Evolutionary conservation across 139 green algal genomes (phyloP).

Genomic region (Micromonas commoda): DNA sequence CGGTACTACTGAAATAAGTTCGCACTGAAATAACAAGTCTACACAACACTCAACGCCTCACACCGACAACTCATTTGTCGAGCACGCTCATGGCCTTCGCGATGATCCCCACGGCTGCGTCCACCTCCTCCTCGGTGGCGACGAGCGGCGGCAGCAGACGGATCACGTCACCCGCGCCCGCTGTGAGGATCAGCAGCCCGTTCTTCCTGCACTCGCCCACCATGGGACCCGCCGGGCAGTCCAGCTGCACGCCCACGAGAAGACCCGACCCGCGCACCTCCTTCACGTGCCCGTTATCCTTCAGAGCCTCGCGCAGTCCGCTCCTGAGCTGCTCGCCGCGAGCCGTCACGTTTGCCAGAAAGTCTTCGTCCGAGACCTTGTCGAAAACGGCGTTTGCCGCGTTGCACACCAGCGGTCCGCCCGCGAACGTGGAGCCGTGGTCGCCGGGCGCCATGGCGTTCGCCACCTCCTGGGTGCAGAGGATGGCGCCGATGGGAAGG

Average conservation of each 20-base stretch:
- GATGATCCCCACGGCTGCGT: slow-evolving; percentile 9
- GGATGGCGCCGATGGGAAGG: slow-evolving; percentile 89
- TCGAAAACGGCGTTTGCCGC: slow-evolving; percentile 44
- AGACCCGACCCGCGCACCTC: slow-evolving; percentile 84
- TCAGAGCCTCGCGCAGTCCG: slow-evolving; percentile 56
- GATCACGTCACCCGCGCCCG: slow-evolving; percentile 83
- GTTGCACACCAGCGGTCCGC: slow-evolving; percentile 65
- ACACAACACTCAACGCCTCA: not conserved
- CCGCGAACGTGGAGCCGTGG: slow-evolving; percentile 95
- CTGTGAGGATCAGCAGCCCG: slow-evolving; percentile 90
- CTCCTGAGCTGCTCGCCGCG: slow-evolving; percentile 74
- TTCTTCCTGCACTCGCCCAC: slow-evolving; percentile 55
- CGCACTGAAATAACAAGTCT: not conserved
- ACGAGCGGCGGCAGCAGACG: slow-evolving; percentile 89
- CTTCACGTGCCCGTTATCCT: slow-evolving; percentile 69
- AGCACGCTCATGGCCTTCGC: not conserved
- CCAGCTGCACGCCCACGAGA: slow-evolving; percentile 88
- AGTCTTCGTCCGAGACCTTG: slow-evolving; percentile 53
- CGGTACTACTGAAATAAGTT: not conserved
- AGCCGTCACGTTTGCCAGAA: slow-evolving; percentile 64
- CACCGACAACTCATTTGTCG: too few species aligned
- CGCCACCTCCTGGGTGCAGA: slow-evolving; percentile 86
- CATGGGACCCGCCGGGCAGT: slow-evolving; percentile 65
- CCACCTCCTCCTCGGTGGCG: slow-evolving; percentile 4
- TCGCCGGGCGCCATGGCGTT: slow-evolving; percentile 87